These are phyloP conservation scores for Actinidia arguta DNA, from an alignment of 179 eudicot genomes.

Conservation along the genomic window DNA sequence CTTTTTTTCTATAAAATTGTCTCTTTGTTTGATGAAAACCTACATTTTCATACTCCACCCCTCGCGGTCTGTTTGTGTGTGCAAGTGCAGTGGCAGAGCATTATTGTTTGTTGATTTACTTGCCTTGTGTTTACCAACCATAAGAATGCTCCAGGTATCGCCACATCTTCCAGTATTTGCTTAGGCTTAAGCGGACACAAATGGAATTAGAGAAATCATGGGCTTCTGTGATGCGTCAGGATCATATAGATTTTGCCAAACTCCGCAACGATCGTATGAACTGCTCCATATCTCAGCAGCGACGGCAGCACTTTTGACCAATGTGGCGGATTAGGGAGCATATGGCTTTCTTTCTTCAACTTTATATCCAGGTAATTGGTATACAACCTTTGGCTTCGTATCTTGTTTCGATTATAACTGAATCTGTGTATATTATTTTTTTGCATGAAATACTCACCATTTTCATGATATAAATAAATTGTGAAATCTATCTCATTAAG, in stretches of 20 bases:
- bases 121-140: background rate
- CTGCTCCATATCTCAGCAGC: slow-evolving; percentile 66
- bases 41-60: too few species aligned
- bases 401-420: background rate
- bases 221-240: slow-evolving; percentile 99
- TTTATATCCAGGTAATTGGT: slow-evolving; percentile 84
- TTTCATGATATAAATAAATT: background rate
- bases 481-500: slow-evolving; percentile 16
- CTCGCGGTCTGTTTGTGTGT: too few species aligned
- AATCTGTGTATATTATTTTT: background rate
- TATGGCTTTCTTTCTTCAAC: slow-evolving; percentile 97
- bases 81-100: too few species aligned
- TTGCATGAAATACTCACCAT: background rate
- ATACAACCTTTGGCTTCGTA: background rate
- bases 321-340: slow-evolving; percentile 99
- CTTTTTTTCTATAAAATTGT: too few species aligned
- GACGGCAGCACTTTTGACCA: slow-evolving; percentile 81
- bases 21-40: too few species aligned
- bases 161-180: slow-evolving; percentile 88
- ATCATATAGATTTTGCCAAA: slow-evolving; percentile 81
- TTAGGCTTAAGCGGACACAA: slow-evolving; percentile 94
- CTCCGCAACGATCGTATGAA: slow-evolving; percentile 58
- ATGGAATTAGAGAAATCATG: slow-evolving; percentile 99
- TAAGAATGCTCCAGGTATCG: slow-evolving; percentile 63
- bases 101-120: slow-evolving; percentile 1